Percentiles rank a stretch among this genome's conserved stretches.
Evolutionary conservation across 1,284 basidiomycete genomes (phyloP).

Genomic region (Psilocybe mexicana): DNA sequence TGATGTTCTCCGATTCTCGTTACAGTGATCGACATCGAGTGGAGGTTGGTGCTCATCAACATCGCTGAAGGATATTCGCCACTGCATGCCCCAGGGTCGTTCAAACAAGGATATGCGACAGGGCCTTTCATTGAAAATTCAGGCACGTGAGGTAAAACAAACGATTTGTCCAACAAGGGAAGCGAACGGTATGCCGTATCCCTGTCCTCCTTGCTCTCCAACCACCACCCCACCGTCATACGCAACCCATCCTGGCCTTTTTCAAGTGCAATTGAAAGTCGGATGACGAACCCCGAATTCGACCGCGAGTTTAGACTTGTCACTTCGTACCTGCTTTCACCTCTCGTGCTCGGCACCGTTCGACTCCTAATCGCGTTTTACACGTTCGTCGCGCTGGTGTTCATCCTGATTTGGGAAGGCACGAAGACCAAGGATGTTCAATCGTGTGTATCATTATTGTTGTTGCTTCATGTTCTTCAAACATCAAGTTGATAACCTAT

Average conservation of each 20-base stretch:
- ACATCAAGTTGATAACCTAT: neutral
- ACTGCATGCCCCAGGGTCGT: too few relatives aligned
- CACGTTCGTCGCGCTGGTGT: constrained; percentile 46
- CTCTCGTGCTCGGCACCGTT: constrained; percentile 44
- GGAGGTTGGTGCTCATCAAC: too few relatives aligned
- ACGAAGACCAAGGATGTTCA: constrained; percentile 28
- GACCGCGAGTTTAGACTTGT: neutral
- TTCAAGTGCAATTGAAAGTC: neutral
- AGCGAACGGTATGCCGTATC: too few relatives aligned
- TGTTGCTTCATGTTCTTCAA: too few relatives aligned
- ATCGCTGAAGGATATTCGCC: too few relatives aligned
- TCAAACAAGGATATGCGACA: too few relatives aligned
- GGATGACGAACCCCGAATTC: neutral
- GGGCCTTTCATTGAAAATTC: too few relatives aligned
- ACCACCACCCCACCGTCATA: neutral
- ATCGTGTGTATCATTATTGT: constrained; percentile 11
- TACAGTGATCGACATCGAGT: too few relatives aligned
- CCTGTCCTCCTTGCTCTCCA: neutral
- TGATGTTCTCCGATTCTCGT: too few relatives aligned
- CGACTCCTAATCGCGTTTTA: constrained; percentile 56
- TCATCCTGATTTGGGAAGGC: constrained; percentile 44
- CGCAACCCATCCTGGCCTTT: neutral
- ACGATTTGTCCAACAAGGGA: too few relatives aligned
- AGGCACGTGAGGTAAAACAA: too few relatives aligned
- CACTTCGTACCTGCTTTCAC: constrained; percentile 9